Base-by-base conservation (phyloP, 148 eudicot species). In the Heliamphora exappendiculata region DNA sequence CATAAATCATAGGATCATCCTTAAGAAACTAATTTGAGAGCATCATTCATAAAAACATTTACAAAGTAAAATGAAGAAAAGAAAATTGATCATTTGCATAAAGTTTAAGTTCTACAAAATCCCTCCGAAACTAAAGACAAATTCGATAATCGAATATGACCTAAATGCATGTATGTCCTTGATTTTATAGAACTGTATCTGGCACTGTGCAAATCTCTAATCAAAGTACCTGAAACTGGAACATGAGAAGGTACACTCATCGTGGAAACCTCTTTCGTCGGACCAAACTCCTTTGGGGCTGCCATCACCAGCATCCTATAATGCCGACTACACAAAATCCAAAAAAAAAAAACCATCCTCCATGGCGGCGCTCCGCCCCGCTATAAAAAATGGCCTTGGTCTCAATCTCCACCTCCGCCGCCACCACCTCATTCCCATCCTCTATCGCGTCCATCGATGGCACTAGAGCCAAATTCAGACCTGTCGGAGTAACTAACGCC, bases 311-410 rank as follows among this genome's bases (percentile, higher is more conserved):
- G 54, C 41, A 26, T 78, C 83, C 44, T 83, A 87, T 41, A 65
- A 74, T 20, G 60, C 75, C 9, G 81, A 19, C 34, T 83, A 82
- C 70, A 84, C 94, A 42, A 83, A 82, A 80, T 94, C 93, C 1
- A n/a, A n/a, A n/a, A 91, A 89, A 77, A 94, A 94, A 81, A 91
- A 67, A 4, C 88, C 95, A 74, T 94, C 94, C 20, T 83, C 88
- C 14, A 78, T 78, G 0, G 82, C 85, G 0, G 96, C 92, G 41
- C 83, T 82, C 62, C 97, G 82, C n/a, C 0, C 97, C 91, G 50
- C 98, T 91, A 69, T 91, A 93, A 39, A 94, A 94, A 44, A 89
- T 79, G 0, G 84, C 77, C 29, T 86, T 81, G 2, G 55, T 57
- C 17, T 70, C 86, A 1, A 17, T 80, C 13, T 49, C 85, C 12